These are phyloP conservation scores for Pulveroboletus sp. DNA, from an alignment of 768 basidiomycete species.

Conservation along the genomic window DNA sequence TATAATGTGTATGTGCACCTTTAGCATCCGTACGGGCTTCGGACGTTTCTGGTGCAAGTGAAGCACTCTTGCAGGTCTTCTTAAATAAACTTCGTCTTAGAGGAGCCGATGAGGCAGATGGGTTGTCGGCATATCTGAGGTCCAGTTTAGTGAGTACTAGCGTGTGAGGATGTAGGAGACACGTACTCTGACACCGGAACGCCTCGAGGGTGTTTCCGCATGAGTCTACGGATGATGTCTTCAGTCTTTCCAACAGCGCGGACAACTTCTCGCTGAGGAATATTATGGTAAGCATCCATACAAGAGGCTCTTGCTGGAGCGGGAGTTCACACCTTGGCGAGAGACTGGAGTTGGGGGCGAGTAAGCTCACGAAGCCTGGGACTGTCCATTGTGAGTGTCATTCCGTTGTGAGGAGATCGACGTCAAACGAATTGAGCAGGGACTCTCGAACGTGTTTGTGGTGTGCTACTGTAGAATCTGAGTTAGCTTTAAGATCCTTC, in stretches of 20 bases:
- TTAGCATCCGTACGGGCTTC: neutral
- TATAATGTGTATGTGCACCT: slow-evolving; percentile 1
- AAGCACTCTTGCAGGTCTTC: neutral
- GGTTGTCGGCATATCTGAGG: slow-evolving; percentile 3
- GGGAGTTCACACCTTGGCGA: slow-evolving; percentile 19
- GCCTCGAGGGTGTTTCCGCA: slow-evolving; percentile 25
- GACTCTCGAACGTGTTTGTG: neutral
- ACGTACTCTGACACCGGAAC: slow-evolving; percentile 17
- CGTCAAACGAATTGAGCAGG: neutral
- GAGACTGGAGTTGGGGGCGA: slow-evolving; percentile 21
- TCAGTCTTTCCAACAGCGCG: slow-evolving; percentile 26
- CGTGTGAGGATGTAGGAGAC: neutral
- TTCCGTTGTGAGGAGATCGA: neutral
- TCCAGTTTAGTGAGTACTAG: neutral
- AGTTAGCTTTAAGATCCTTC: neutral
- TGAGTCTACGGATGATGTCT: slow-evolving; percentile 23
- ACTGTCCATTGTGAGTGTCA: slow-evolving; percentile 11
- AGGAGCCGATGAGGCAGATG: slow-evolving; percentile 4
- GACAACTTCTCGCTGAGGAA: slow-evolving; percentile 21
- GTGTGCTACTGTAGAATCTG: neutral
- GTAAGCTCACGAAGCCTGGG: slow-evolving; percentile 17
- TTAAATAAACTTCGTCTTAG: neutral
- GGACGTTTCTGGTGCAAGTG: neutral
- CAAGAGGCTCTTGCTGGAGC: neutral
- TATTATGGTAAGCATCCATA: neutral